These are phyloP conservation scores for Evansstolkia leycettana DNA, from an alignment of 495 filamentous ascomycete species.

Conservation along the genomic window DNA sequence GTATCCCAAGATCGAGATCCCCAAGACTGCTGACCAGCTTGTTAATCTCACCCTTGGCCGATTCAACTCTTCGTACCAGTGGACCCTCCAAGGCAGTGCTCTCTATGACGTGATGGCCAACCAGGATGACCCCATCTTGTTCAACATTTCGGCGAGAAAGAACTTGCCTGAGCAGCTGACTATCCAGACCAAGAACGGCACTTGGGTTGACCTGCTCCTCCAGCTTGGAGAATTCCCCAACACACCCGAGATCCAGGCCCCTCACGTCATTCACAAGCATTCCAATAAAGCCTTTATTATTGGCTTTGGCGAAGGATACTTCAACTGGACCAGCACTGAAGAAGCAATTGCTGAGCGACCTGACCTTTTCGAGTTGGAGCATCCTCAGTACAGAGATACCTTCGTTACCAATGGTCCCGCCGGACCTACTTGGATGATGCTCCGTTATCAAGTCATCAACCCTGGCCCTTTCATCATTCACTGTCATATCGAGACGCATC, in stretches of 20 bases:
- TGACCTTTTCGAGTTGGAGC: constrained; percentile 30
- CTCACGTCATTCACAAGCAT: constrained; percentile 46
- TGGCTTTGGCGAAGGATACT: constrained; percentile 27
- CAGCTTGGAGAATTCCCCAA: constrained; percentile 12
- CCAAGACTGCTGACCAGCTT: constrained; percentile 22
- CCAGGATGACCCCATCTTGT: constrained; percentile 4
- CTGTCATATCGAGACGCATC: constrained; percentile 41
- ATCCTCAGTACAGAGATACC: constrained; percentile 32
- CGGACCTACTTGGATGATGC: constrained; percentile 29
- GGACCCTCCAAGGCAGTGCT: constrained; percentile 23
- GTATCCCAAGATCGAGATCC: constrained; percentile 21
- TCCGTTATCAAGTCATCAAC: constrained; percentile 38
- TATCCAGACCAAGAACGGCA: constrained; percentile 33
- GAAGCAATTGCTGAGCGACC: constrained; percentile 30
- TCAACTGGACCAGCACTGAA: constrained; percentile 25
- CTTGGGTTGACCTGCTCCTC: constrained; percentile 42
- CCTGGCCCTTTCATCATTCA: constrained; percentile 40
- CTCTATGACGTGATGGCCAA: constrained; percentile 8
- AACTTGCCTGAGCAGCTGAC: constrained; percentile 12
- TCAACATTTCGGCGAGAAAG: constrained; percentile 4
- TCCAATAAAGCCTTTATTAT: constrained; percentile 36
- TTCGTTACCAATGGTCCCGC: constrained; percentile 20
- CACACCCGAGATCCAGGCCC: constrained; percentile 16
- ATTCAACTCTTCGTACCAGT: constrained; percentile 23
- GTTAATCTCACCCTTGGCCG: constrained; percentile 25